phyloP scores from a whole-genome alignment of 2,329 filamentous ascomycete genomes.

The Xylaria sp. region DNA sequence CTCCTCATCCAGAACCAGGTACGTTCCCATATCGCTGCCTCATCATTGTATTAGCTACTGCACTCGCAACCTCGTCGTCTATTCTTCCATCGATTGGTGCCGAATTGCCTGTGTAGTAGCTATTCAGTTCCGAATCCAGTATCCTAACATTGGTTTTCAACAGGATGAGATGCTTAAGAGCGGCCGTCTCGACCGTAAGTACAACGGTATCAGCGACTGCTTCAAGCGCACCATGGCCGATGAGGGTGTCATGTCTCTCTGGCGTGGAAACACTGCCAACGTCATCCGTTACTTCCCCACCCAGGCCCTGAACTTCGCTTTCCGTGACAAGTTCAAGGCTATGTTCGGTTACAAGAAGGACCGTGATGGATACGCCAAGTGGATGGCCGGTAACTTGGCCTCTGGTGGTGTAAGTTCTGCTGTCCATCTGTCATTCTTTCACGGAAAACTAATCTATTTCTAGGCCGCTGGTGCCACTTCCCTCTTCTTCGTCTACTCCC shows the following conservation, averaged over 20 bases:
- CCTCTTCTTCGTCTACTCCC: conserved; percentile 99
- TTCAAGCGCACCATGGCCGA: conserved; percentile 85
- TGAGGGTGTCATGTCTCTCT: conserved; percentile 92
- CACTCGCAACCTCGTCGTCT: not conserved
- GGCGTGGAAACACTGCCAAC: conserved; percentile 99
- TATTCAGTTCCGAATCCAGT: not conserved
- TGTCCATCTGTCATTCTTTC: not conserved
- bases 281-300: conserved; percentile 99
- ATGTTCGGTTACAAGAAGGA: conserved; percentile 99
- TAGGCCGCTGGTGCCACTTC: conserved; percentile 98
- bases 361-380: conserved; percentile 94
- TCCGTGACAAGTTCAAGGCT: conserved; percentile 99
- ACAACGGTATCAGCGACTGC: conserved; percentile 89
- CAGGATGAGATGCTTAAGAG: conserved; percentile 99
- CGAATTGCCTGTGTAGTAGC: not conserved
- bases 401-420: conserved; percentile 86
- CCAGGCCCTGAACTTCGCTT: conserved; percentile 99
- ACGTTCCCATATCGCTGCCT: conserved; percentile 40
- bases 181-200: conserved; percentile 97
- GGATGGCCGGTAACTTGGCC: conserved; percentile 99
- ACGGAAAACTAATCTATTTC: conserved; percentile 29
- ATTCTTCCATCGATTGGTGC: not conserved
- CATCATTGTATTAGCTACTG: not conserved
- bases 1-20: conserved; percentile 99
- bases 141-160: conserved; percentile 10